Conservation (phyloP, 2,329 filamentous ascomycete species). For the Fusarium nisikadoi region DNA sequence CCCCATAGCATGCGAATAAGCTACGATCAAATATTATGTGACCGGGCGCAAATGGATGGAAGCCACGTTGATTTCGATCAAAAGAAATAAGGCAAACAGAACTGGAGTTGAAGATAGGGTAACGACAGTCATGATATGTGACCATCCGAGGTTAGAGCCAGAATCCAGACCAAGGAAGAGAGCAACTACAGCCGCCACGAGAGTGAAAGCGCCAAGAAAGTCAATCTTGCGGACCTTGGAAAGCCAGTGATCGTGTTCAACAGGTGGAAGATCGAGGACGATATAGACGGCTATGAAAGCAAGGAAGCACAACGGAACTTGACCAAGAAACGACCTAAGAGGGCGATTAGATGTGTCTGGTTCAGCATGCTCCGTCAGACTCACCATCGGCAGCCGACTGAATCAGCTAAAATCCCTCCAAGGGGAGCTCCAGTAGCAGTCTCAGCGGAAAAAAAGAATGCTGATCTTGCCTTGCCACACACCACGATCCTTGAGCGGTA, state of each 20-base stretch:
- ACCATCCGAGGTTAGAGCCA: slow-evolving; percentile 79
- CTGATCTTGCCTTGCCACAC: slow-evolving; percentile 80
- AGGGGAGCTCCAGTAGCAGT: slow-evolving; percentile 75
- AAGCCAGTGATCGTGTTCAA: slow-evolving; percentile 69
- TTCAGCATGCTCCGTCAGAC: slow-evolving; percentile 22
- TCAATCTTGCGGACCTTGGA: slow-evolving; percentile 75
- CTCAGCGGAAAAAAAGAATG: slow-evolving; percentile 76
- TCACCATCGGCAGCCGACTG: slow-evolving; percentile 79
- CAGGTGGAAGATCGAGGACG: slow-evolving; percentile 72
- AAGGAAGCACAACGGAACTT: slow-evolving; percentile 74
- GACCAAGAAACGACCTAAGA: slow-evolving; percentile 73
- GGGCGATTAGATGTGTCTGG: background rate
- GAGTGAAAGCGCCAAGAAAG: slow-evolving; percentile 74
- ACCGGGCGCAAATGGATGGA: slow-evolving; percentile 78
- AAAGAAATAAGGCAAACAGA: slow-evolving; percentile 73
- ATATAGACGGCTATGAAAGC: slow-evolving; percentile 72
- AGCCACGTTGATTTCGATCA: slow-evolving; percentile 75
- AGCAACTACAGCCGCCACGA: slow-evolving; percentile 72
- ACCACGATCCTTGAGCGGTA: slow-evolving; percentile 75
- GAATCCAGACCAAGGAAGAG: slow-evolving; percentile 77
- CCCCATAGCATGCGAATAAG: slow-evolving; percentile 74
- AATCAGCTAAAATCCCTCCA: slow-evolving; percentile 77
- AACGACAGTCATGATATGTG: slow-evolving; percentile 64
- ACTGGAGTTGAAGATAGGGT: slow-evolving; percentile 65
- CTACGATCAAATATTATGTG: slow-evolving; percentile 76